phyloP scores from a whole-genome alignment of 2,329 filamentous ascomycete genomes.

The Penicillium corylophilum region DNA sequence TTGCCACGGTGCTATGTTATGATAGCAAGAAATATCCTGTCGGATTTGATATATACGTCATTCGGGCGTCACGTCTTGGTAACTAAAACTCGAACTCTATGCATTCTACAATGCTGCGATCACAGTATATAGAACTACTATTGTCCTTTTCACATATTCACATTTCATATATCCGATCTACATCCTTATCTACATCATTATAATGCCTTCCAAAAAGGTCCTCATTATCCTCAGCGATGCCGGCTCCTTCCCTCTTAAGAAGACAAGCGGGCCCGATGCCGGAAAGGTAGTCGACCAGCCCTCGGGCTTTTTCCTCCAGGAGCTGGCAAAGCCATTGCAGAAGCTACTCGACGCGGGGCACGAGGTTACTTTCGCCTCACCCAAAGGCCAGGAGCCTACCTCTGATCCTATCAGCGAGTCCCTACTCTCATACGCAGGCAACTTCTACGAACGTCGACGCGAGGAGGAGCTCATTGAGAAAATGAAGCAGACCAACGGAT shows the following conservation, averaged over 20 bases:
- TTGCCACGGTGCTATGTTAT: neutral
- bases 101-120: too few relatives aligned
- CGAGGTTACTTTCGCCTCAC: conserved; percentile 49
- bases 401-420: conserved; percentile 46
- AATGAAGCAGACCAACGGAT: conserved; percentile 49
- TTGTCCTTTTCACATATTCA: too few relatives aligned
- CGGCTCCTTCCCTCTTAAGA: conserved; percentile 38
- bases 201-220: conserved; percentile 38
- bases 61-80: neutral
- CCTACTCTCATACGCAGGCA: conserved; percentile 47
- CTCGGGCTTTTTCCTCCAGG: conserved; percentile 41
- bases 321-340: conserved; percentile 40
- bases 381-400: conserved; percentile 42
- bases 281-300: conserved; percentile 30
- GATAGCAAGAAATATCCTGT: neutral
- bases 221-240: conserved; percentile 49
- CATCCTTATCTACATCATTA: neutral
- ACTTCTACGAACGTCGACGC: conserved; percentile 45
- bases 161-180: too few relatives aligned
- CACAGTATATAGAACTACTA: neutral
- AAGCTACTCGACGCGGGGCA: conserved; percentile 40
- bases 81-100: too few relatives aligned
- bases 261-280: conserved; percentile 22
- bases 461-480: conserved; percentile 44
- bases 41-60: neutral